phyloP scores from a whole-genome alignment of 257 asterid genomes.

The Solanum acaule region DNA sequence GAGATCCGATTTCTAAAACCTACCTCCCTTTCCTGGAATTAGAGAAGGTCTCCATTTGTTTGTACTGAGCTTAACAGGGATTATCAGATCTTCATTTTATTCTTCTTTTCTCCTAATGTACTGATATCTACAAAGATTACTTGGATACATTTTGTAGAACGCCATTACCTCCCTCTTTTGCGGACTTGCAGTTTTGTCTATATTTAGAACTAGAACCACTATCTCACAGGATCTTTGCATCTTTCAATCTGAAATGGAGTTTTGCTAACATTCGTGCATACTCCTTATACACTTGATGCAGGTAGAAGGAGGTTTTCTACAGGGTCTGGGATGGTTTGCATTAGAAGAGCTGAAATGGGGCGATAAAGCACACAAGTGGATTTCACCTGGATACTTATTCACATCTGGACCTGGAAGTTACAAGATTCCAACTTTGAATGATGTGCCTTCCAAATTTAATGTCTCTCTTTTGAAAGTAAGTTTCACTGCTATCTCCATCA shows the following conservation, averaged over 20 bases:
- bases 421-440: constrained; percentile 83
- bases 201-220: neutral
- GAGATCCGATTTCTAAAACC: neutral
- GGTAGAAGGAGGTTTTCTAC: constrained; percentile 94
- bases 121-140: neutral
- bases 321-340: constrained; percentile 96
- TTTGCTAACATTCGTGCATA: neutral
- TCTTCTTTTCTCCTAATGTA: neutral
- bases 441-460: constrained; percentile 65
- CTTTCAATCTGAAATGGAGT: neutral
- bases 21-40: neutral
- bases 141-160: neutral
- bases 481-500: neutral
- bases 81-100: neutral
- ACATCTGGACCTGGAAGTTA: constrained; percentile 93
- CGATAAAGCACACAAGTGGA: constrained; percentile 82
- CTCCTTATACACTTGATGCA: constrained; percentile 13
- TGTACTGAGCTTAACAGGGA: neutral
- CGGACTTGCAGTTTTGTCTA: neutral
- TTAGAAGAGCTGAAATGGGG: constrained; percentile 98
- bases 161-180: neutral
- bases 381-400: constrained; percentile 57
- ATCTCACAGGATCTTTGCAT: neutral
- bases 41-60: neutral
- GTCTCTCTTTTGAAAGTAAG: constrained; percentile 85